These are phyloP conservation scores for Saccharum hybrid DNA, from an alignment of 202 grass and related monocot species.

Conservation along the genomic window DNA sequence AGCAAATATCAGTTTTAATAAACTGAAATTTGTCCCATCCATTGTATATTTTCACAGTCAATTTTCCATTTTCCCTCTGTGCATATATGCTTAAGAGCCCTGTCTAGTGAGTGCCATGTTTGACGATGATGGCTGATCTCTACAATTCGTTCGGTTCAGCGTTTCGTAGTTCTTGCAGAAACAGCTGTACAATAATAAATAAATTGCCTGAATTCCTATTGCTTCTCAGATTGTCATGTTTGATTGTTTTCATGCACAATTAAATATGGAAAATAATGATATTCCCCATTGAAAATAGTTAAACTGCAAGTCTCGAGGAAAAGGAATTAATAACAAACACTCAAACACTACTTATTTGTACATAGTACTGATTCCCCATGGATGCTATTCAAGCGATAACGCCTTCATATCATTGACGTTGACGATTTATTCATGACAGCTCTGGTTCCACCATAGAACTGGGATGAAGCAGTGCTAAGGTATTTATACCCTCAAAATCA, in stretches of 20 bases:
- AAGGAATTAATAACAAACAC: not conserved
- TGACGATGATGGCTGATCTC: not conserved
- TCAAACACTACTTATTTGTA: not conserved
- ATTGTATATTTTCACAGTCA: not conserved
- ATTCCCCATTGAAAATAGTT: not conserved
- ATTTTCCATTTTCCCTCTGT: not conserved
- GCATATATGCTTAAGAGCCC: not conserved
- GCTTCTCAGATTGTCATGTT: not conserved
- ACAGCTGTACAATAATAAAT: not conserved
- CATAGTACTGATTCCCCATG: too few relatives aligned
- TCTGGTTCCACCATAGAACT: too few relatives aligned
- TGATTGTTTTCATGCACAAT: not conserved
- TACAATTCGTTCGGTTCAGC: not conserved
- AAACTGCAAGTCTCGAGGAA: not conserved
- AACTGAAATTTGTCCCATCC: not conserved
- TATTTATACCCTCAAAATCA: too few relatives aligned
- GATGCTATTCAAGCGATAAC: not conserved
- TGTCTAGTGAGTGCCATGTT: not conserved
- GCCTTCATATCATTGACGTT: too few relatives aligned
- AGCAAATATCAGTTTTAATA: not conserved
- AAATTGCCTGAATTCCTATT: not conserved
- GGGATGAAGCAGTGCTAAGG: too few relatives aligned
- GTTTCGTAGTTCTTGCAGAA: not conserved
- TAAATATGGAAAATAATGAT: not conserved
- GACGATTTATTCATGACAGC: too few relatives aligned